phyloP scores from a whole-genome alignment of 2,329 filamentous ascomycete species.

The Claviceps pazoutovae region DNA sequence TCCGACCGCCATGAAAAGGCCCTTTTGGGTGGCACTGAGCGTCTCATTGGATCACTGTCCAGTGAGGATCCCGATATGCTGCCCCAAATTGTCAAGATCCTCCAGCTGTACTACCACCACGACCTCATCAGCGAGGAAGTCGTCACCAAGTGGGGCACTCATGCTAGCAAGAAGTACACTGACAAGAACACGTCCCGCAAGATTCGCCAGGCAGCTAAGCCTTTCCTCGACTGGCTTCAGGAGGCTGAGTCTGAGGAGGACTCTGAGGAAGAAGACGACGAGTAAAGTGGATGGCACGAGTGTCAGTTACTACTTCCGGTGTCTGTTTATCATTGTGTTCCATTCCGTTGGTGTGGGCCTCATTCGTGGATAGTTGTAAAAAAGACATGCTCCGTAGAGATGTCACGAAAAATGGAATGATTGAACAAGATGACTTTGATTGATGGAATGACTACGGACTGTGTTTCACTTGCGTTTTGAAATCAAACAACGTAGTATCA shows the following conservation, averaged over 20 bases:
- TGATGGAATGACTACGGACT: too few relatives aligned
- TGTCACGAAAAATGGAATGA: too few relatives aligned
- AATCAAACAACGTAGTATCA: too few relatives aligned
- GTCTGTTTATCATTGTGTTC: background rate
- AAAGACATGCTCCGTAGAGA: too few relatives aligned
- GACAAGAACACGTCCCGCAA: conserved; percentile 82
- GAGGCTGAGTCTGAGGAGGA: conserved; percentile 63
- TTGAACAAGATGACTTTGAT: too few relatives aligned
- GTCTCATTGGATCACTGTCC: conserved; percentile 59
- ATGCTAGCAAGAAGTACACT: conserved; percentile 97
- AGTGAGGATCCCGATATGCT: conserved; percentile 68
- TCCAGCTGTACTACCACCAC: conserved; percentile 80
- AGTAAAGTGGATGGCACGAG: background rate
- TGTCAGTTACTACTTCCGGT: background rate
- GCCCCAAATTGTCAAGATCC: conserved; percentile 66
- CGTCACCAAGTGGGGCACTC: conserved; percentile 79
- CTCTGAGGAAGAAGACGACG: conserved; percentile 44
- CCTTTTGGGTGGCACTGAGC: conserved; percentile 87
- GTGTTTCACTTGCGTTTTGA: too few relatives aligned
- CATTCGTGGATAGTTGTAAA: too few relatives aligned
- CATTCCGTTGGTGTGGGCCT: too few relatives aligned
- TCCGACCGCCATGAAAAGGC: conserved; percentile 93
- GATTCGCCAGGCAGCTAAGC: conserved; percentile 86
- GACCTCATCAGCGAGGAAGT: conserved; percentile 83
- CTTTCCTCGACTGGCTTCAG: conserved; percentile 88